Evolutionary conservation across 148 eudicot species (phyloP), one percentile per base, ranked within the genome.

Genomic region (Heliamphora exappendiculata): DNA sequence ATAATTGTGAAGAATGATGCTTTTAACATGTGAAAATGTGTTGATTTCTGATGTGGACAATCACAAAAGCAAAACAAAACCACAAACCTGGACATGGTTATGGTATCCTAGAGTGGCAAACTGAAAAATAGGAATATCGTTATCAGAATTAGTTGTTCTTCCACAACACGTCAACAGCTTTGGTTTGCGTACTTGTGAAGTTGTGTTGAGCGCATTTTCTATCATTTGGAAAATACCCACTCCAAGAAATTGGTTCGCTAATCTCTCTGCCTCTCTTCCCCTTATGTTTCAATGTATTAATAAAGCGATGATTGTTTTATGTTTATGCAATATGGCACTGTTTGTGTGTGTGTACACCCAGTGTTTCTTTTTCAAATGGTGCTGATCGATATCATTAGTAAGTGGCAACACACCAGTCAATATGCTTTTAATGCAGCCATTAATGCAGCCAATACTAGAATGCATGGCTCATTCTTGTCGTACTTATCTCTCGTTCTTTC

Each of bases 101-200:
- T 16, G 28, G 24, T 28, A 60, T 28, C 0, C n/a, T 13, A 28
- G 65, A 2, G 26, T 39, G n/a, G 50, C 24, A 67, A 39, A 39
- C 22, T 67, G 6, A 17, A 1, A 37, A 41, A 22, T 1, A 65
- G 13, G 44, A 8, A 4, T 36, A 34, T 67, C 50, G 50, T 67
- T 67, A 50, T 39, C 70, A 39, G 29, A 41, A 9, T 45, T 67
- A 67, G 70, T 3, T 67, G 70, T 67, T 67, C 33, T 67, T 7
- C 70, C 7, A 1, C 17, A 22, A n/a, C n/a, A n/a, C n/a, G n/a
- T n/a, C n/a, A n/a, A n/a, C 10, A 2, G 14, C 31, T 19, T 41
- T 62, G 31, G 67, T 62, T 62, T 33, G 19, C 50, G 4, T 33
- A 62, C 67, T 62, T 16, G 5, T 33, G 67, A 62, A 62, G 67